phyloP scores from a whole-genome alignment of 2,329 filamentous ascomycete species.

The Aquanectria penicillioides region DNA sequence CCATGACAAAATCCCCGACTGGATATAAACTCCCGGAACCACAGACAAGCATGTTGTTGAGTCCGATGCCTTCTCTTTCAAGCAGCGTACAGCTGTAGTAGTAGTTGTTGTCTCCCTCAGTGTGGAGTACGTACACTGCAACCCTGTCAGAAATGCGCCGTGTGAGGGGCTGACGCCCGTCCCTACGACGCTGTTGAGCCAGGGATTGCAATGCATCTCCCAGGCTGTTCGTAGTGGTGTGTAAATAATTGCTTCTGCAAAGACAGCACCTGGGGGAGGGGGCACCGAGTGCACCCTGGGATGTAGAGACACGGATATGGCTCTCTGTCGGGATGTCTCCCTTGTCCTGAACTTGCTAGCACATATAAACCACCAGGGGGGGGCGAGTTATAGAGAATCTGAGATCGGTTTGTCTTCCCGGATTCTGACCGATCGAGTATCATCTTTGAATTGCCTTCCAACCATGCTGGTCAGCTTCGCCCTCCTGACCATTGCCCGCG shows the following conservation, averaged over 20 bases:
- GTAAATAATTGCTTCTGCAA: slow-evolving; percentile 14
- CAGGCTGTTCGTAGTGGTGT: slow-evolving; percentile 2
- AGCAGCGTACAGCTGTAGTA: not conserved
- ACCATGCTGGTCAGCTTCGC: slow-evolving; percentile 29
- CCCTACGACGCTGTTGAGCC: not conserved
- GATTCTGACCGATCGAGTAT: slow-evolving; percentile 1
- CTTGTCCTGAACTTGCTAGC: not conserved
- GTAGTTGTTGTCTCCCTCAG: not conserved
- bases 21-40: too few species aligned
- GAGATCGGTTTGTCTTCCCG: not conserved
- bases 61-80: not conserved
- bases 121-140: not conserved
- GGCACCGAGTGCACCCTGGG: too few species aligned
- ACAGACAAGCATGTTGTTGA: not conserved
- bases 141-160: not conserved
- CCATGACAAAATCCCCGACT: not conserved
- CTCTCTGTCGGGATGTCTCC: too few species aligned
- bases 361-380: slow-evolving; percentile 9
- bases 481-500: slow-evolving; percentile 22
- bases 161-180: not conserved
- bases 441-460: not conserved
- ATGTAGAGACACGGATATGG: not conserved
- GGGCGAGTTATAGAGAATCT: not conserved
- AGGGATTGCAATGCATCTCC: not conserved
- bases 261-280: not conserved